Evolutionary conservation across 306 rosid species (phyloP).

Genomic region (Begonia masoniana): DNA sequence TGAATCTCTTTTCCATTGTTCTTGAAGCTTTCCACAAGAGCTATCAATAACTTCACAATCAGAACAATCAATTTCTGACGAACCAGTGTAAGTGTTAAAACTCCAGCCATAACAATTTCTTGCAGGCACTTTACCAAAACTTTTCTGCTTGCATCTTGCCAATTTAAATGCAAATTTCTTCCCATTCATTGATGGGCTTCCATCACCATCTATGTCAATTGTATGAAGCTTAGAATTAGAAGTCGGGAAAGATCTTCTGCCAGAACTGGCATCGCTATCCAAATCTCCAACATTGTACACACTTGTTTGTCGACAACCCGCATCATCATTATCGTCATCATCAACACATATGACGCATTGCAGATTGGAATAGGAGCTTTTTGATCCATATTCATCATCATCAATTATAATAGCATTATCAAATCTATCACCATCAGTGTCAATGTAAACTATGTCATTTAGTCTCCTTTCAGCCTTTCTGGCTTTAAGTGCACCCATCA

Average conservation of each 20-base stretch:
- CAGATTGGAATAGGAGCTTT: slow-evolving; percentile 17
- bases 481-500: slow-evolving; percentile 13
- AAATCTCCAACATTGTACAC: slow-evolving; percentile 43
- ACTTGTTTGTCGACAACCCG: slow-evolving; percentile 11
- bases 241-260: slow-evolving; percentile 26
- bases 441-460: slow-evolving; percentile 41
- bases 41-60: slow-evolving; percentile 69
- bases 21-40: slow-evolving; percentile 24
- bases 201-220: slow-evolving; percentile 26
- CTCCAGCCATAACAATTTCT: slow-evolving; percentile 41
- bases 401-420: slow-evolving; percentile 48
- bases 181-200: slow-evolving; percentile 19
- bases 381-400: slow-evolving; percentile 17
- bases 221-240: slow-evolving; percentile 15
- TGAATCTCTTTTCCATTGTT: slow-evolving; percentile 67
- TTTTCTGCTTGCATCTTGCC: slow-evolving; percentile 24
- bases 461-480: slow-evolving; percentile 19
- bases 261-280: slow-evolving; percentile 74
- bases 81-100: slow-evolving; percentile 20
- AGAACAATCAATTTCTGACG: slow-evolving; percentile 59
- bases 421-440: slow-evolving; percentile 44
- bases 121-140: slow-evolving; percentile 17
- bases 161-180: slow-evolving; percentile 22
- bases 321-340: slow-evolving; percentile 14
- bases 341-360: slow-evolving; percentile 42